Base-by-base conservation (phyloP, 1,139 yeast species). In the Yamadazyma friedrichii region DNA sequence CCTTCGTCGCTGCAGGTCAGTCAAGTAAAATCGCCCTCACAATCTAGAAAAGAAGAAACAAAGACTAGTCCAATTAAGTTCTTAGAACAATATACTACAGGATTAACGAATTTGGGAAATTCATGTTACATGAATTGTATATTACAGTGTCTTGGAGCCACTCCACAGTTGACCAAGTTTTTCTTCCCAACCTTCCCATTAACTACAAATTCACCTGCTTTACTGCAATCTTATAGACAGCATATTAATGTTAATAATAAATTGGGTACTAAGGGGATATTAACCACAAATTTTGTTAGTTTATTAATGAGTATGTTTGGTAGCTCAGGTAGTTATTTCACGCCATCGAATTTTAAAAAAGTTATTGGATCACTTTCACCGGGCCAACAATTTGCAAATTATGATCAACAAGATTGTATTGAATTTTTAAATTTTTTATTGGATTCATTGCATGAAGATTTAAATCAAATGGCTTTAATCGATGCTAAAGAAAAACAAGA, bases 41-140 rank as follows among this genome's bases (percentile, higher is more conserved):
- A n/a, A 11, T 25, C 30, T 9, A n/a, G 29, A 6, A 33, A 35
- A 20, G 37, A 31, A 15, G n/a, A 16, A 12, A 11, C 35, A 10
- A 36, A 24, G 20, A 15, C 29, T 1, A 52, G 49, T 41, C 55
- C 63, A 2, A 42, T 48, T 2, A 56, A 53, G 26, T 61, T 65
- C 41, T 54, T 67, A 10, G 64, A 64, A 35, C 64, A 61, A 39
- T 67, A 65, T 45, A 52, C 69, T 3, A 72, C 78, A 0, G 96
- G 97, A 0, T 67, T 93, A 28, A 75, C 75, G 38, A 93, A 93
- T 56, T 71, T 87, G 48, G 97, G 98, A 1, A 93, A 89, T 55
- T 86, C 96, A 0, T 93, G 98, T 61, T 93, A 93, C 60, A 84
- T 93, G 83, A 93, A 93, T 61, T 87, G 96, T 54, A 77, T 93